Evolutionary conservation across 2,329 filamentous ascomycete genomes (phyloP), one percentile per base, ranked within the genome.

Genomic region (Penicillium sp.): DNA sequence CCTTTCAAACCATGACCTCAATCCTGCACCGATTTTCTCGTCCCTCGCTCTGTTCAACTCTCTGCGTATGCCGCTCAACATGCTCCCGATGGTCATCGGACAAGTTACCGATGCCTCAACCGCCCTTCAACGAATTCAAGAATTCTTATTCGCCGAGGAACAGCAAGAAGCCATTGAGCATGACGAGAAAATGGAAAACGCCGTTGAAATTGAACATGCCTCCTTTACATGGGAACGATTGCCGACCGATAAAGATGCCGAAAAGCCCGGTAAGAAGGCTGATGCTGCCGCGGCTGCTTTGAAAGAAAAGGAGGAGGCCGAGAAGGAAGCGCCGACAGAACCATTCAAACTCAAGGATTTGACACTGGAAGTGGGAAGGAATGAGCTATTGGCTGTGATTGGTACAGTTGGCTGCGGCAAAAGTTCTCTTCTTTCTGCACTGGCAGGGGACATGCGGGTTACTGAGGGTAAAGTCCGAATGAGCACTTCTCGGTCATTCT

Each of bases 21-120:
- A 83, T 1, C 86, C 94, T 0, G 90, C 91, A 0, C 79, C 85
- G 23, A 82, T 97, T 33, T 97, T 99, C 75, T 96, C 93, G 0
- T 97, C 93, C 0, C 80, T 97, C 13, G 93, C 93, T 0, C 76
- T 97, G 7, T 99, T 97, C 81, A 97, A 97, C 70, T 86, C 88
- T 5, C 80, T 99, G 41, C 85, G 94, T 39, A 84, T 96, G 71
- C 94, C 94, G 0, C 81, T 99, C 47, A 97, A 96, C 66, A 74
- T 96, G 65, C 78, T 97, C 2, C 93, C 93, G 0, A 75, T 96
- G 57, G 89, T 96, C 41, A 86, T 97, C 61, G 89, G 91, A 29
- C 91, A 95, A 69, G 84, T 91, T 1, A 89, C 92, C 13, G 94
- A 99, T 73, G 94, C 91, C 0, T 91, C 87, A 79, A 87, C 88